Conservation (phyloP, 306 rosid species). For the Lathyrus aphaca region DNA sequence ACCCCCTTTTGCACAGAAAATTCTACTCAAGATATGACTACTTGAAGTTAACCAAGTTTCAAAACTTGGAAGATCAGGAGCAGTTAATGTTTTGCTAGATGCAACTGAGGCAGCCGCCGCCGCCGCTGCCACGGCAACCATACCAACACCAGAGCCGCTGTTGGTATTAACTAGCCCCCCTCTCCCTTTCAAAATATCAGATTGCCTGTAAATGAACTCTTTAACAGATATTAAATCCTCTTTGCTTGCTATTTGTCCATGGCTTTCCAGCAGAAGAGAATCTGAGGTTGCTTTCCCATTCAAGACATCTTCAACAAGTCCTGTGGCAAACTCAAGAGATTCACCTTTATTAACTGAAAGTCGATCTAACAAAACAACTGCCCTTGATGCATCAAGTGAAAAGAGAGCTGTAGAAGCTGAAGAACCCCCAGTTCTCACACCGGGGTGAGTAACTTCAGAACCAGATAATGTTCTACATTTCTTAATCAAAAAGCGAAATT, state of each 20-base stretch:
- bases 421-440: slow-evolving; percentile 61
- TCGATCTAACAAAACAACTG: slow-evolving; percentile 74
- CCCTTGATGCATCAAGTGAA: slow-evolving; percentile 87
- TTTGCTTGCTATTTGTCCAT: slow-evolving; percentile 64
- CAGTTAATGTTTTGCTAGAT: slow-evolving; percentile 64
- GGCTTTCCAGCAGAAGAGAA: slow-evolving; percentile 85
- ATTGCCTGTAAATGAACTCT: slow-evolving; percentile 85
- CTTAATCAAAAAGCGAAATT: slow-evolving; percentile 81
- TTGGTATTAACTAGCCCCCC: slow-evolving; percentile 69
- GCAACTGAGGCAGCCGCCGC: slow-evolving; percentile 89
- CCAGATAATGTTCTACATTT: slow-evolving; percentile 74
- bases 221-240: slow-evolving; percentile 75
- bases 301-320: slow-evolving; percentile 77
- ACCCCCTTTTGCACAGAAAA: slow-evolving; percentile 84
- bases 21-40: slow-evolving; percentile 60
- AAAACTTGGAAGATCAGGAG: slow-evolving; percentile 84
- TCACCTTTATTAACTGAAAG: slow-evolving; percentile 63
- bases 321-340: slow-evolving; percentile 75
- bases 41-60: slow-evolving; percentile 87
- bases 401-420: slow-evolving; percentile 67
- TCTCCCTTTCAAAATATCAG: slow-evolving; percentile 84
- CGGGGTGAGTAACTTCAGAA: slow-evolving; percentile 67
- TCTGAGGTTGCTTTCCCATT: slow-evolving; percentile 83
- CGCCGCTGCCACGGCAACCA: slow-evolving; percentile 90
- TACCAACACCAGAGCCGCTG: slow-evolving; percentile 84